Evolutionary conservation across 2,329 filamentous ascomycete genomes (phyloP).

Genomic region (Tolypocladium tundrense): DNA sequence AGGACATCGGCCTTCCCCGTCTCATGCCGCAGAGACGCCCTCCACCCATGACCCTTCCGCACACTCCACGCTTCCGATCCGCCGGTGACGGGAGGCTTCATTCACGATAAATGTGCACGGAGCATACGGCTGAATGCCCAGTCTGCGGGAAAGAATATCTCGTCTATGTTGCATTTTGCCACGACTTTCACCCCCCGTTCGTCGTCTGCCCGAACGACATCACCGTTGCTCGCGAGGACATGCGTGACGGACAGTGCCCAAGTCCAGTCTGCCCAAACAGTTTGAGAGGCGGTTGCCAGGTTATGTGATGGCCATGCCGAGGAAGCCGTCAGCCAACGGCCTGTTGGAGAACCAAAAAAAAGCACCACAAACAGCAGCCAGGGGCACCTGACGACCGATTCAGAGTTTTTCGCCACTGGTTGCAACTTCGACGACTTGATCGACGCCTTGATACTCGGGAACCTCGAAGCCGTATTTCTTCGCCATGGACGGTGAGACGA

Average conservation of each 20-base stretch:
- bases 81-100: constrained; percentile 1
- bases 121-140: constrained; percentile 46
- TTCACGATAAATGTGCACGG: constrained; percentile 47
- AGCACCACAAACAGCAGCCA: not conserved
- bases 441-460: constrained; percentile 72
- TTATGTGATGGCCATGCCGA: constrained; percentile 33
- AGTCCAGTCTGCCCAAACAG: constrained; percentile 51
- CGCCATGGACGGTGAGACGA: constrained; percentile 67
- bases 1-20: not conserved
- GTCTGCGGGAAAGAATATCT: constrained; percentile 51
- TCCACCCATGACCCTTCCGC: constrained; percentile 2
- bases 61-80: not conserved
- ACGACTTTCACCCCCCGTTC: constrained; percentile 37
- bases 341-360: not conserved
- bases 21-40: not conserved
- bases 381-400: constrained; percentile 6
- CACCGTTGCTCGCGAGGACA: constrained; percentile 27
- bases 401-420: constrained; percentile 41
- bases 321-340: not conserved
- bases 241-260: constrained; percentile 45
- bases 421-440: constrained; percentile 76
- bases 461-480: constrained; percentile 80
- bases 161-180: constrained; percentile 47
- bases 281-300: constrained; percentile 41
- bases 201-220: constrained; percentile 36